Conservation (phyloP, 805 yeast genomes). For the Brettanomyces sp. region DNA sequence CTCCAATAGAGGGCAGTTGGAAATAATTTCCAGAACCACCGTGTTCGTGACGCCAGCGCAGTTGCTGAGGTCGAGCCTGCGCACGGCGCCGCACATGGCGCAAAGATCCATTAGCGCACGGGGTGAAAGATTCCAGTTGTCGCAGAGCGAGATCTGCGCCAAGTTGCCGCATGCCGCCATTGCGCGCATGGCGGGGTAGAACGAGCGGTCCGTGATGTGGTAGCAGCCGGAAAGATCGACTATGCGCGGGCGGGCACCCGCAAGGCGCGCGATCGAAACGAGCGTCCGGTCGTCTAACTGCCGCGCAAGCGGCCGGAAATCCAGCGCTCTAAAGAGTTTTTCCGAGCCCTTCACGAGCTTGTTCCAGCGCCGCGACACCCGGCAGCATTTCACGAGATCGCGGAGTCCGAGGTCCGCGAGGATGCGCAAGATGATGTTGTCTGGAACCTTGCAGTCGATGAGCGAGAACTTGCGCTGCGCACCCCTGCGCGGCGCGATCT, state of each 20-base stretch:
- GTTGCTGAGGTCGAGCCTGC: slow-evolving; percentile 57
- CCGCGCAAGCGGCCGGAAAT: slow-evolving; percentile 55
- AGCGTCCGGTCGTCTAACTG: slow-evolving; percentile 49
- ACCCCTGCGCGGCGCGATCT: too few relatives aligned
- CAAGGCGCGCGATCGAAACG: slow-evolving; percentile 54
- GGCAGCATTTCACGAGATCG: slow-evolving; percentile 48
- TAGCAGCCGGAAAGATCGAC: slow-evolving; percentile 66
- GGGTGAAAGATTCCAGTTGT: slow-evolving; percentile 71
- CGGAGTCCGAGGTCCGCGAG: slow-evolving; percentile 47
- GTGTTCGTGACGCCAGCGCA: slow-evolving; percentile 68
- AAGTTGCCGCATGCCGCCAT: slow-evolving; percentile 59
- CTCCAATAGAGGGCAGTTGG: slow-evolving; percentile 57
- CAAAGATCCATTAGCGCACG: slow-evolving; percentile 77
- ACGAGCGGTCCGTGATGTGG: slow-evolving; percentile 70
- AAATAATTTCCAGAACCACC: slow-evolving; percentile 61
- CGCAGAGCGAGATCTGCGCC: slow-evolving; percentile 46
- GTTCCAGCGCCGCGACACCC: slow-evolving; percentile 60
- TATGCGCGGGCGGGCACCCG: slow-evolving; percentile 53
- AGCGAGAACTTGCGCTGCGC: too few relatives aligned
- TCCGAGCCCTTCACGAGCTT: slow-evolving; percentile 52
- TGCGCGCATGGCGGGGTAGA: slow-evolving; percentile 60
- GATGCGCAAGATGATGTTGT: slow-evolving; percentile 42
- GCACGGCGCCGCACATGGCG: slow-evolving; percentile 46
- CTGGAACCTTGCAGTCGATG: slow-evolving; percentile 32
- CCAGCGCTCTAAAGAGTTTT: slow-evolving; percentile 40